phyloP scores from a whole-genome alignment of 495 filamentous ascomycete species.

The Friedmanniomyces endolithicus region DNA sequence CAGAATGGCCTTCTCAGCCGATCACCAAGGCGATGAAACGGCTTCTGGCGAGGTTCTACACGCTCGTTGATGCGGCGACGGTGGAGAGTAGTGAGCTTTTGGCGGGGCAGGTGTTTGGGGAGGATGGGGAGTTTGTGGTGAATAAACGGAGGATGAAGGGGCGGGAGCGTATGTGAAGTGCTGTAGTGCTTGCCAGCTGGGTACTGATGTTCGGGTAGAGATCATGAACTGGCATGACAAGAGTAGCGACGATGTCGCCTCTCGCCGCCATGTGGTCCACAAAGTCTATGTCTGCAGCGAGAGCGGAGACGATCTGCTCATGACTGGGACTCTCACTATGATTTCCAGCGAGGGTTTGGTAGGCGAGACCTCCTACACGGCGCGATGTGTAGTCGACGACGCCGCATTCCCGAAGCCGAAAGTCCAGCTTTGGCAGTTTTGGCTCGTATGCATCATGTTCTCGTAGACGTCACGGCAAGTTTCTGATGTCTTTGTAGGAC shows the following conservation, averaged over 20 bases:
- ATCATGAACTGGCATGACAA: neutral
- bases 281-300: conserved; percentile 8
- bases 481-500: neutral
- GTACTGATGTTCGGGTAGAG: neutral
- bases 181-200: neutral
- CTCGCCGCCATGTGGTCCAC: neutral
- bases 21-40: conserved; percentile 2
- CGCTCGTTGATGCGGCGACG: neutral
- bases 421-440: conserved; percentile 4
- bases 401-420: neutral
- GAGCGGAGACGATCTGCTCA: conserved; percentile 1
- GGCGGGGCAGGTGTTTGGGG: neutral
- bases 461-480: neutral
- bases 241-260: neutral
- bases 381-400: conserved; percentile 6
- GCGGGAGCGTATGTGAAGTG: neutral
- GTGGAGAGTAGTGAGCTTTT: neutral
- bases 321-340: conserved; percentile 6
- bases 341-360: neutral
- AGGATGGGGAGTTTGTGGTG: conserved; percentile 1
- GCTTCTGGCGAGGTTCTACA: conserved; percentile 1
- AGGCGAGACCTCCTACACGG: neutral
- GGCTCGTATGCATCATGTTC: conserved; percentile 1
- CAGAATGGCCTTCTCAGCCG: conserved; percentile 5
- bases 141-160: conserved; percentile 4